Evolutionary conservation across 139 green algal species (phyloP).

Genomic region (Pedinophyceae sp.): DNA sequence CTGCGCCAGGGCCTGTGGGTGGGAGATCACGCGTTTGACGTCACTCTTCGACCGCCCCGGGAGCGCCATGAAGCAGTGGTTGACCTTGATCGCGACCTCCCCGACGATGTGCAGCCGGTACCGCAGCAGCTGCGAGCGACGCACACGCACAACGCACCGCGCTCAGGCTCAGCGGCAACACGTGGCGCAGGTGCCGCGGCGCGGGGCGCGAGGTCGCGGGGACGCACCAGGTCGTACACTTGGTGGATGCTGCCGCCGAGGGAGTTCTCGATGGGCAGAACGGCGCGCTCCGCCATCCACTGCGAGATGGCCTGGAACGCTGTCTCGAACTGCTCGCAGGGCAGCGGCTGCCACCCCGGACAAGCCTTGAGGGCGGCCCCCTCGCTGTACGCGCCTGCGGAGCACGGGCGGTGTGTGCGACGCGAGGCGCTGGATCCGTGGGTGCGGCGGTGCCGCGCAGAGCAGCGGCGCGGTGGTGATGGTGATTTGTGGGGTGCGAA

Average conservation of each 20-base stretch:
- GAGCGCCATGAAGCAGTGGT: conserved; percentile 90
- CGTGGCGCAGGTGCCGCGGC: too few species aligned
- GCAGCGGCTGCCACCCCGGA: conserved; percentile 54
- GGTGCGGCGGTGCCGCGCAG: too few species aligned
- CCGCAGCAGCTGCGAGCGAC: too few species aligned
- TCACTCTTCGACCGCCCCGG: conserved; percentile 58
- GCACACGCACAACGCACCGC: too few species aligned
- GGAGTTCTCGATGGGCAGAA: conserved; percentile 70
- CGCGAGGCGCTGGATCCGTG: too few species aligned
- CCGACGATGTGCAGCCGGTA: conserved; percentile 77
- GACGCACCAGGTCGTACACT: conserved; percentile 85
- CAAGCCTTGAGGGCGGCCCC: conserved; percentile 63
- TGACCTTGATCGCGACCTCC: conserved; percentile 64
- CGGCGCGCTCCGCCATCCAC: conserved; percentile 49
- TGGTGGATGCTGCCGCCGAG: conserved; percentile 65
- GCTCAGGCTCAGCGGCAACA: too few species aligned
- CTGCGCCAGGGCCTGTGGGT: conserved; percentile 78
- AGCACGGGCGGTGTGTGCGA: too few species aligned
- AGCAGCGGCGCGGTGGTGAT: too few species aligned
- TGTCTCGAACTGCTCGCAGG: conserved; percentile 90
- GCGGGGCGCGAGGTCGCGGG: too few species aligned
- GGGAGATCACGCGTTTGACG: conserved; percentile 67
- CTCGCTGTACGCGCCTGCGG: conserved; percentile 94
- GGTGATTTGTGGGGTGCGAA: too few species aligned
- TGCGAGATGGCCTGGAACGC: conserved; percentile 64